Percentiles rank a stretch among this genome's conserved stretches.
phyloP scores from a whole-genome alignment of 2,329 filamentous ascomycete species.

The Arthrobotrys conoides region DNA sequence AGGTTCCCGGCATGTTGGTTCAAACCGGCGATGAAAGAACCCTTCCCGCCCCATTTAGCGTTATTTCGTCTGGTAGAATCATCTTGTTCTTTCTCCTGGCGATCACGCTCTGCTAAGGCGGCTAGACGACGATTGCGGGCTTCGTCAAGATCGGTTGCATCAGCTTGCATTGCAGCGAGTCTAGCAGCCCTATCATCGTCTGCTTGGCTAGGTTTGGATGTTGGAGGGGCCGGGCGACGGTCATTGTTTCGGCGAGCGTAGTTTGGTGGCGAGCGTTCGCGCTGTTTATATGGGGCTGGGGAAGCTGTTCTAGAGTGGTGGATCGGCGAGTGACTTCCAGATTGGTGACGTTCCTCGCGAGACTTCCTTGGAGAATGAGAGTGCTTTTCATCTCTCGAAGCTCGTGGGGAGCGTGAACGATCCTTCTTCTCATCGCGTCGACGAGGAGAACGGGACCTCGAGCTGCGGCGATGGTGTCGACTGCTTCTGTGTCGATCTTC shows the following conservation, averaged over 20 bases:
- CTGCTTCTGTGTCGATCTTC: constrained; percentile 66
- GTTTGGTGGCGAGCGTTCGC: constrained; percentile 50
- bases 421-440: constrained; percentile 23
- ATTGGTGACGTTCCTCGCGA: constrained; percentile 43
- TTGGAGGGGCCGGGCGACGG: constrained; percentile 55
- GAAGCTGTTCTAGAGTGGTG: constrained; percentile 46
- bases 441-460: constrained; percentile 56
- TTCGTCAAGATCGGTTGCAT: constrained; percentile 78
- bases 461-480: constrained; percentile 62
- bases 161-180: constrained; percentile 80
- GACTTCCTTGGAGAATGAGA: constrained; percentile 26
- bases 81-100: constrained; percentile 76
- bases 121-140: constrained; percentile 78
- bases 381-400: constrained; percentile 1
- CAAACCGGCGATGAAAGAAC: constrained; percentile 76
- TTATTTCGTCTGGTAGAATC: constrained; percentile 74
- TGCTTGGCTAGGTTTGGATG: constrained; percentile 32
- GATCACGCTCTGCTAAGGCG: constrained; percentile 77
- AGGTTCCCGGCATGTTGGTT: constrained; percentile 72
- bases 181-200: constrained; percentile 76
- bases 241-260: constrained; percentile 61
- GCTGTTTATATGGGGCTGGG: constrained; percentile 61
- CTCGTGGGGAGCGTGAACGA: constrained; percentile 15
- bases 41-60: constrained; percentile 75
- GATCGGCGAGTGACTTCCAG: constrained; percentile 41